Base-by-base conservation (phyloP, 192 early-diverging fungal species). In the Coemansia sp. region DNA sequence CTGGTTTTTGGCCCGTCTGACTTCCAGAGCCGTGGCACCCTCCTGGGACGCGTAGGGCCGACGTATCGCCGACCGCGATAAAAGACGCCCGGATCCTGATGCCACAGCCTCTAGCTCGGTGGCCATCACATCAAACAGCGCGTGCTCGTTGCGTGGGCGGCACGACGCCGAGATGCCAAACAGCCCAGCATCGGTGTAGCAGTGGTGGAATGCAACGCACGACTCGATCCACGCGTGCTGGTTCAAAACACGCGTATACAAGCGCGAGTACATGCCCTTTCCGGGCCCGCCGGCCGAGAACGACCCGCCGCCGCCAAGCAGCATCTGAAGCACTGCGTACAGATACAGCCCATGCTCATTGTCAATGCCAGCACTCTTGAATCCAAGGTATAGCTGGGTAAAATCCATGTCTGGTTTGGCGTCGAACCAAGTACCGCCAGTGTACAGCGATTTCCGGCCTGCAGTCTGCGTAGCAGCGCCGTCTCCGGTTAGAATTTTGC, bases 261-360 rank as follows among this genome's bases (percentile, higher is more conserved):
- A 81, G 4, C 94, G 85, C 40, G 94, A 95, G 82, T 98, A 94
- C 94, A 98, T 96, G 50, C 96, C 96, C 78, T 98, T 96, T 3
- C 96, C 94, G 1, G 96, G 96, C 7, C 96, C 96, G 55, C 96
- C 96, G 0, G 96, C 96, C 11, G 89, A 92, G 66, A 98, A 98
- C 1, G 91, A 92, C 5, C 93, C 92, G 38, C 96, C 96, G 30
- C 96, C 96, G 20, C 96, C 96, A 67, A 98, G 82, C 30, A 98
- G 77, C 51, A 89, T 83, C 52, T 94, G 88, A 35, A 98, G 74
- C 13, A 89, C 91, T 8, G 96, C 91, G 50, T 97, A 81, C 8
- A 92, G 85, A 70, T 96, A 98, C 12, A 96, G 87, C 16, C 60
- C 53, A 11, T 66, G 63, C 63, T 97, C 96, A 23, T 91, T 82